Evolutionary conservation across 768 basidiomycete species (phyloP).

Genomic region (Brasilioporus rufonigricans): DNA sequence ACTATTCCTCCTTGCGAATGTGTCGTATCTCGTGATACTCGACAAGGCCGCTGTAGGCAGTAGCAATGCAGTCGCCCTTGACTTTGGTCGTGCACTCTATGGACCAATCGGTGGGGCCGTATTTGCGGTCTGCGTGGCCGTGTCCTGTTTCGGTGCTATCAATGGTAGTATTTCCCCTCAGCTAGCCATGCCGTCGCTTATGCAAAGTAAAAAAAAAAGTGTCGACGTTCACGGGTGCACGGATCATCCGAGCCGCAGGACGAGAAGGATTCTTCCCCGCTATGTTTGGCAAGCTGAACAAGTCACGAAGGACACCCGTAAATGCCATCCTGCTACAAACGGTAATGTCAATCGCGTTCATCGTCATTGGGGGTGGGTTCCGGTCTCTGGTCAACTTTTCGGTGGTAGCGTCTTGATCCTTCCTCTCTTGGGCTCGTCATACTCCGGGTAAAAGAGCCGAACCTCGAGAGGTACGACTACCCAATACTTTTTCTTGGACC

Average conservation of each 20-base stretch:
- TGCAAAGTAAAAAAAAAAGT: conserved; percentile 38
- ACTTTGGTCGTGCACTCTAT: conserved; percentile 86
- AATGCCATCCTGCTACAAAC: conserved; percentile 86
- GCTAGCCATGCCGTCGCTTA: background rate
- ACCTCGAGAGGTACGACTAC: conserved; percentile 63
- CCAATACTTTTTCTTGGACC: background rate
- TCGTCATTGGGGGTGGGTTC: conserved; percentile 87
- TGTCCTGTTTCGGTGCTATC: conserved; percentile 94
- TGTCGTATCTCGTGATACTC: conserved; percentile 93
- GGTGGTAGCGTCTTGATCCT: conserved; percentile 83
- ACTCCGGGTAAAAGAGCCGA: conserved; percentile 86
- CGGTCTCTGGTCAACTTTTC: conserved; percentile 86
- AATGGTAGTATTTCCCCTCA: conserved; percentile 55
- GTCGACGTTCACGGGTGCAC: conserved; percentile 75
- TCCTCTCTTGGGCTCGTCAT: conserved; percentile 88
- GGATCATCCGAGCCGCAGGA: conserved; percentile 86
- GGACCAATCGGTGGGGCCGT: conserved; percentile 83
- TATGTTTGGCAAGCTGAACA: conserved; percentile 76
- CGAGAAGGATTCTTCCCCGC: conserved; percentile 85
- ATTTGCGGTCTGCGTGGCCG: conserved; percentile 88
- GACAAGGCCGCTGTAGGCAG: conserved; percentile 71
- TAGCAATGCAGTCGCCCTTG: conserved; percentile 86
- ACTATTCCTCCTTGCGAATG: conserved; percentile 78
- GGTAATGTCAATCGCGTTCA: conserved; percentile 69
- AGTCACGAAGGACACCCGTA: conserved; percentile 75